Evolutionary conservation across 352 stramenopile species (phyloP), one percentile per base, ranked within the genome.

Genomic region (Peronospora belbahrii): DNA sequence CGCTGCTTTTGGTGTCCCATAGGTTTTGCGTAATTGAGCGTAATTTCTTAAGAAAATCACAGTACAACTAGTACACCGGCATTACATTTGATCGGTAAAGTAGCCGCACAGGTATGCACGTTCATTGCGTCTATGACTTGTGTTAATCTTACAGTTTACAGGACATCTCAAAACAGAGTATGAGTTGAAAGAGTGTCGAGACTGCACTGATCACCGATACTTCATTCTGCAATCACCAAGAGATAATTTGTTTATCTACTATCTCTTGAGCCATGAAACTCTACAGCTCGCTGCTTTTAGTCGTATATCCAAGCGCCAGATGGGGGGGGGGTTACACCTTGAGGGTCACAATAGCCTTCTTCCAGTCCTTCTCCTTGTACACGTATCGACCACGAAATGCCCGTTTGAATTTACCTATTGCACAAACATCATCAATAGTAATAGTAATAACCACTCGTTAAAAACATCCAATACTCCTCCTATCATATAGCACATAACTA

Each of bases 281-380:
- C n/a, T n/a, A n/a, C n/a, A n/a, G n/a, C n/a, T n/a, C n/a, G n/a
- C n/a, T n/a, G n/a, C n/a, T n/a, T n/a, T n/a, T n/a, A n/a, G n/a
- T n/a, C n/a, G n/a, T n/a, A n/a, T n/a, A n/a, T n/a, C n/a, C n/a
- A n/a, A n/a, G n/a, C n/a, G n/a, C n/a, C n/a, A n/a, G n/a, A n/a
- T n/a, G n/a, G n/a, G n/a, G n/a, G n/a, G n/a, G n/a, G 52, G 45
- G 45, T 59, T 85, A 82, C 67, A 85, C 60, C 70, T 88, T 88
- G 37, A 95, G 45, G 18, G 85, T 95, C 65, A 95, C 85, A 48
- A 94, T 92, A 40, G 85, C 85, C 62, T 95, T 95, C 75, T 95
- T 95, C 71, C 77, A 95, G 63, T 94, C 82, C 72, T 93, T 93
- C 65, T 93, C 79, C 73, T 95, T 95, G 77, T 94, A 95, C 46